These are phyloP conservation scores for Lachancea cidri DNA, from an alignment of 805 yeast genomes.

Conservation along the genomic window DNA sequence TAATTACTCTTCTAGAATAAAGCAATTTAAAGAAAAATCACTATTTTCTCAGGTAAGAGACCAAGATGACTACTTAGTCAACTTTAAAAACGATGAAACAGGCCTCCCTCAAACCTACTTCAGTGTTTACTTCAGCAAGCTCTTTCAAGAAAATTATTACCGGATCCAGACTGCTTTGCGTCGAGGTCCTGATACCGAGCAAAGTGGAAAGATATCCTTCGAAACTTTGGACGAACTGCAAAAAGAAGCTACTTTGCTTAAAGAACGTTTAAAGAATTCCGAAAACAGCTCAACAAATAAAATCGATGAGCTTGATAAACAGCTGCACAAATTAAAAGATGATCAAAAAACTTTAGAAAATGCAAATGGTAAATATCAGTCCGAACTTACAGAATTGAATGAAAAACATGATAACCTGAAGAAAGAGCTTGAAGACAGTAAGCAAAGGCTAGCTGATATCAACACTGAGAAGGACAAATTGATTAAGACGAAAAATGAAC, in stretches of 20 bases:
- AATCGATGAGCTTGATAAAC: constrained; percentile 18
- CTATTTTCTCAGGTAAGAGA: constrained; percentile 49
- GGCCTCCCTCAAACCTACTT: constrained; percentile 86
- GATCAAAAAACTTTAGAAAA: background rate
- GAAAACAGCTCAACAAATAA: constrained; percentile 26
- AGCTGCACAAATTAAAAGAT: constrained; percentile 9
- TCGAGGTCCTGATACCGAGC: constrained; percentile 70
- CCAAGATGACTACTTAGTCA: constrained; percentile 42
- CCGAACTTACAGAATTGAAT: background rate
- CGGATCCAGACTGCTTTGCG: constrained; percentile 68
- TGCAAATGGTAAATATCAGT: background rate
- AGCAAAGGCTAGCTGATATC: constrained; percentile 17
- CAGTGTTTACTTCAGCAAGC: constrained; percentile 53
- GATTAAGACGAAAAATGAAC: constrained; percentile 28
- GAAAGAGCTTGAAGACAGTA: constrained; percentile 1
- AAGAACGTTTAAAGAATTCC: constrained; percentile 27
- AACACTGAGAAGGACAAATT: constrained; percentile 21
- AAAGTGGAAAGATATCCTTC: constrained; percentile 58
- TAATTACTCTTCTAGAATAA: constrained; percentile 66
- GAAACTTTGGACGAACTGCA: constrained; percentile 43
- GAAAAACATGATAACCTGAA: background rate
- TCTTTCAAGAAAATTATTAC: constrained; percentile 63
- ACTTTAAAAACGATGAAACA: constrained; percentile 57
- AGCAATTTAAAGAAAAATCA: constrained; percentile 60
- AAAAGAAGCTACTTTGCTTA: constrained; percentile 31